Conservation (phyloP, 768 basidiomycete species). For the Podaxis pistillaris region DNA sequence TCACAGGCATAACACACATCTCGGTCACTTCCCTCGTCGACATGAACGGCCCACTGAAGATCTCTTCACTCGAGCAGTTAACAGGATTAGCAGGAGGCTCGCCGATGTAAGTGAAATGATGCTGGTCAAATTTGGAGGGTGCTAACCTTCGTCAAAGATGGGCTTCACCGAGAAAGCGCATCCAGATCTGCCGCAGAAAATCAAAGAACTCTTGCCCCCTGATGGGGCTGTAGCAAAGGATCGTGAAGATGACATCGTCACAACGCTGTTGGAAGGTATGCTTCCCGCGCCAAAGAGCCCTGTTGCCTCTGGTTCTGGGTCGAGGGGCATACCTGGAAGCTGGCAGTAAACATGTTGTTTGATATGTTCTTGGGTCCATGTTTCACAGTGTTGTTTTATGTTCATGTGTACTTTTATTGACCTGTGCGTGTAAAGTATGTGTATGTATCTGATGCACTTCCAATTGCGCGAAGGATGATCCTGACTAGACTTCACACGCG, state of each 20-base stretch:
- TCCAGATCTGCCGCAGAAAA: conserved; percentile 48
- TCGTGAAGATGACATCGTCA: conserved; percentile 64
- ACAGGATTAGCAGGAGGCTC: conserved; percentile 55
- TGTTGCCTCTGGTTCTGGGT: conserved; percentile 35
- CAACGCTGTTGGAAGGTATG: conserved; percentile 58
- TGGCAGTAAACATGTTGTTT: conserved; percentile 35
- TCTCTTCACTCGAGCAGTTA: conserved; percentile 37
- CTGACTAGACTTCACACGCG: not conserved
- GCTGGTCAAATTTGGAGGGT: not conserved
- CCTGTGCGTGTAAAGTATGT: conserved; percentile 2
- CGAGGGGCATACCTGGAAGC: conserved; percentile 38
- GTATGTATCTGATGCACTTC: not conserved
- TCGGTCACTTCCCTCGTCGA: conserved; percentile 33
- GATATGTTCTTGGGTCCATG: not conserved
- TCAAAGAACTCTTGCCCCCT: conserved; percentile 48
- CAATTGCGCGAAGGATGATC: not conserved
- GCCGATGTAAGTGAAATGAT: conserved; percentile 51
- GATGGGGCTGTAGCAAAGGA: conserved; percentile 46
- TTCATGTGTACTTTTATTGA: not conserved
- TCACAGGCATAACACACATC: conserved; percentile 38
- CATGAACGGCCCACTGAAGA: conserved; percentile 29
- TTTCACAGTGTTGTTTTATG: conserved; percentile 1
- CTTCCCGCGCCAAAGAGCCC: conserved; percentile 34
- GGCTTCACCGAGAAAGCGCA: conserved; percentile 64
- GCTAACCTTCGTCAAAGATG: conserved; percentile 47